A percentile compares a stretch with the other conserved stretches of the same genome.
Conservation (phyloP, 352 stramenopile genomes). For the Globisporangium emineosum region DNA sequence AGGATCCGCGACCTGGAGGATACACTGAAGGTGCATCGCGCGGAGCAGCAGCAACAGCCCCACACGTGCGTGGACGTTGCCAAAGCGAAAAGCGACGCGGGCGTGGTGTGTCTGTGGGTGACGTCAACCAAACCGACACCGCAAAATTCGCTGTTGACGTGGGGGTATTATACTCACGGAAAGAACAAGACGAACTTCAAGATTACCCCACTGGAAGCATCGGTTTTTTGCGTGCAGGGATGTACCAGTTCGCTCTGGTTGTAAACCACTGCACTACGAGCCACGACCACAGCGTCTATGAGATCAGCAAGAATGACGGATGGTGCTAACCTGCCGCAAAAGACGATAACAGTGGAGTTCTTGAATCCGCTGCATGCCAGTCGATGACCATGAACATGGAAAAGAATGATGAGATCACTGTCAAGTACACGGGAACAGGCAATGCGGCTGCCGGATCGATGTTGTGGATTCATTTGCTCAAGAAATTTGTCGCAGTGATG, state of each 20-base stretch:
- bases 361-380: background rate
- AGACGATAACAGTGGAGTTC: background rate
- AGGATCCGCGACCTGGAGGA: conserved; percentile 1
- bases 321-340: background rate
- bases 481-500: background rate
- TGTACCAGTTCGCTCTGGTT: background rate
- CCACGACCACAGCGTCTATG: background rate
- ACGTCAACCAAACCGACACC: background rate
- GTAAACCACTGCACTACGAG: background rate
- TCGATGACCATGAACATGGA: background rate
- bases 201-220: background rate
- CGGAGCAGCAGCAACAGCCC: background rate
- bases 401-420: background rate
- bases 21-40: background rate
- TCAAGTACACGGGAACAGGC: background rate
- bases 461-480: background rate
- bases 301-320: background rate
- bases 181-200: background rate
- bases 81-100: background rate
- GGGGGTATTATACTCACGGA: background rate
- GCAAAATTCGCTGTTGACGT: background rate
- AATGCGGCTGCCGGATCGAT: background rate
- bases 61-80: background rate
- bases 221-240: background rate
- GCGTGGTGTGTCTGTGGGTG: background rate